Evolutionary conservation across 2,329 filamentous ascomycete genomes (phyloP).

Genomic region (Stenocarpella maydis): DNA sequence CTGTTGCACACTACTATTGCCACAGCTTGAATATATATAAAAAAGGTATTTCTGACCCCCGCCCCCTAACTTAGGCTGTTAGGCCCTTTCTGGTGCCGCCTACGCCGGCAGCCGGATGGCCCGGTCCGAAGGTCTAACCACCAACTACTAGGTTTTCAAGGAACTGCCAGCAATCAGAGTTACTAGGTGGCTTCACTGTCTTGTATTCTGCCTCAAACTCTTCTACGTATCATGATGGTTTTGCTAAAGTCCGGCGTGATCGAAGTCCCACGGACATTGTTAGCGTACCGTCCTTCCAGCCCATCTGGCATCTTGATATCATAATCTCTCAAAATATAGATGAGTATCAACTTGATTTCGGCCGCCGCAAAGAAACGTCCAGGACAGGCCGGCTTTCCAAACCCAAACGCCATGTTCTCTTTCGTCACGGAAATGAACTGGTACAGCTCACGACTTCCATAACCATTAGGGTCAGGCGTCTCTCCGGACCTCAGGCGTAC

Average conservation of each 20-base stretch:
- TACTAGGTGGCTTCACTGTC: neutral
- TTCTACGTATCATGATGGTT: slow-evolving; percentile 4
- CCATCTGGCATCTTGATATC: slow-evolving; percentile 42
- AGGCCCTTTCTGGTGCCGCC: too few relatives aligned
- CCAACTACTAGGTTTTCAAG: neutral
- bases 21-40: too few relatives aligned
- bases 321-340: slow-evolving; percentile 40
- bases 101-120: too few relatives aligned
- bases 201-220: neutral
- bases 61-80: too few relatives aligned
- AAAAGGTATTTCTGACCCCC: too few relatives aligned
- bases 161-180: neutral
- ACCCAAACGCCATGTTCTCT: slow-evolving; percentile 48
- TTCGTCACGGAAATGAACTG: slow-evolving; percentile 50
- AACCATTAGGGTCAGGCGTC: slow-evolving; percentile 36
- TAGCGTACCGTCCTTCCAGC: slow-evolving; percentile 38
- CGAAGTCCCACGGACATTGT: slow-evolving; percentile 33
- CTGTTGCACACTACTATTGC: too few relatives aligned
- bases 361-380: slow-evolving; percentile 48
- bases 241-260: slow-evolving; percentile 8
- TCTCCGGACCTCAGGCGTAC: slow-evolving; percentile 38
- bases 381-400: slow-evolving; percentile 50
- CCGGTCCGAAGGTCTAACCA: too few relatives aligned
- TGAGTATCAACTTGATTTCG: slow-evolving; percentile 48
- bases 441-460: slow-evolving; percentile 45